Base-by-base conservation (phyloP, 208 protist genomes). In the Sergeia podlipaevii region DNA sequence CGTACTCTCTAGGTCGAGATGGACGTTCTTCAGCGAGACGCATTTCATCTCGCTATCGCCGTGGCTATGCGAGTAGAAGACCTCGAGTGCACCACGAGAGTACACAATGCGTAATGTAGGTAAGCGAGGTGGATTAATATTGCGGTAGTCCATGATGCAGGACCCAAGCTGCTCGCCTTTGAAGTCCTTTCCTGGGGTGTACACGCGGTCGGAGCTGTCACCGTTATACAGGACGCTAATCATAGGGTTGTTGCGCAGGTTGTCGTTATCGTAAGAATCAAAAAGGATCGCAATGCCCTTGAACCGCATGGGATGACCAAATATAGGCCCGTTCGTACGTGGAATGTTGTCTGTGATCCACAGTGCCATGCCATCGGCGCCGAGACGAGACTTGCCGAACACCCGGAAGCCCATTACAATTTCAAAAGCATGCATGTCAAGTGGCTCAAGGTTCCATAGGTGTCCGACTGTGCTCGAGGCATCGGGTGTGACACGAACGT, bases 231-330 rank as follows among this genome's bases (percentile, higher is more conserved):
- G 15, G 17, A 96, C 48, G 29, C 65, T 69, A 34, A 96, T 67
- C 59, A 63, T 78, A 21, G 90, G 90, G 57, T 93, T 94, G 68
- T 93, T 78, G 4, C 70, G 65, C 21, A 42, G 54, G 34, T 70
- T 73, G 62, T 94, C 86, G 58, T 96, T 96, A 67, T 96, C 90
- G 64, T 87, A 96, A 24, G 83, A 82, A 65, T 96, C 86, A 32
- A 96, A 90, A 21, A 96, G 23, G 34, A 96, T 65, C 13, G 78
- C 90, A 28, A 93, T 52, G 39, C 90, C 90, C 17, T 74, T 64
- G 54, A 96, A 96, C 17, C 65, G 61, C 36, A 45, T 23, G 2
- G 80, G 60, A 15, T 74, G 74, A 8, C 86, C 86, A 51, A 89
- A 77, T 13, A 96, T 11, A 0, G 66, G 52, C n/a, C 86, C 82